phyloP scores from a whole-genome alignment of 768 basidiomycete genomes.

The Melanogaster broomeanus region DNA sequence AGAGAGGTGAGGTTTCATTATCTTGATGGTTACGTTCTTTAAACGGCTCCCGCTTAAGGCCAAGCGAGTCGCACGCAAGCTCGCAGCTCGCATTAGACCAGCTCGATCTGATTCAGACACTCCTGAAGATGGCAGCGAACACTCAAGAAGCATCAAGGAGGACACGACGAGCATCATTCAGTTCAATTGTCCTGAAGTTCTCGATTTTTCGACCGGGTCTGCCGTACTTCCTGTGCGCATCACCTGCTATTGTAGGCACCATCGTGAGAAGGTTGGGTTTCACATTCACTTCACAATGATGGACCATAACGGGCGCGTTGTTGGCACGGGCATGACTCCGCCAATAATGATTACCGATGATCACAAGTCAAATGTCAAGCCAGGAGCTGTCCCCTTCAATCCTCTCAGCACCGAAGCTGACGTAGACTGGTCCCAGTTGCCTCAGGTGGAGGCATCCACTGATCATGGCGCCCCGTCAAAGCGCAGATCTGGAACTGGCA shows the following conservation, averaged over 20 bases:
- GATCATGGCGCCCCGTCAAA: constrained; percentile 48
- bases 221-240: constrained; percentile 91
- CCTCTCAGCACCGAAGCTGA: constrained; percentile 40
- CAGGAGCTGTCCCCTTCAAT: constrained; percentile 30
- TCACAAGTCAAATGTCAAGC: constrained; percentile 75
- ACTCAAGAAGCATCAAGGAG: constrained; percentile 46
- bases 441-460: constrained; percentile 14
- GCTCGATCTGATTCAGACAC: constrained; percentile 76
- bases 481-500: constrained; percentile 45
- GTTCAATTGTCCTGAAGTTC: constrained; percentile 90
- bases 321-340: constrained; percentile 79
- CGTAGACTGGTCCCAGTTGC: constrained; percentile 52
- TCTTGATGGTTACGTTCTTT: constrained; percentile 6
- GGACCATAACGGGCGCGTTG: constrained; percentile 74
- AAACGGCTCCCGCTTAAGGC: constrained; percentile 48
- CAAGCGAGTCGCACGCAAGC: constrained; percentile 87
- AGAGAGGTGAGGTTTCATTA: constrained; percentile 63
- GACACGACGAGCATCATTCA: constrained; percentile 87
- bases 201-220: constrained; percentile 88
- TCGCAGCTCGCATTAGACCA: constrained; percentile 81
- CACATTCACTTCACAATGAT: constrained; percentile 86
- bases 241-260: constrained; percentile 98
- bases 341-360: constrained; percentile 99
- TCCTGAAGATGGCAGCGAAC: constrained; percentile 55
- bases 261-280: constrained; percentile 96